phyloP scores from a whole-genome alignment of 1,284 basidiomycete species.

The Cryptococcus floricola region DNA sequence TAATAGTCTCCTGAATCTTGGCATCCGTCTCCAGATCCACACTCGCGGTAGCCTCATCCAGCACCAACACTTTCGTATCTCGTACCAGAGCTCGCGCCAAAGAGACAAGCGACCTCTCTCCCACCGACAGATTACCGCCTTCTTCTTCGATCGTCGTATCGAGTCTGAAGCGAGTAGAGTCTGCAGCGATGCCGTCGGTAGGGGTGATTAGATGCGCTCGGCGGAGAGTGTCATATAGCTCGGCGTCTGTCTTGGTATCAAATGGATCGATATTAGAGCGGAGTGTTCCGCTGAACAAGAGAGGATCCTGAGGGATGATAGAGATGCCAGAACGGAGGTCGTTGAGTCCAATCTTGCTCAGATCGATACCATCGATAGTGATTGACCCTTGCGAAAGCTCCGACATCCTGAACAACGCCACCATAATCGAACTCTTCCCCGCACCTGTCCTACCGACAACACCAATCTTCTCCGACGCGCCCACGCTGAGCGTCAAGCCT shows the following conservation, averaged over 20 bases:
- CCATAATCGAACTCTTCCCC: slow-evolving; percentile 58
- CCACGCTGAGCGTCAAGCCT: slow-evolving; percentile 28
- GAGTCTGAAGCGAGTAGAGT: slow-evolving; percentile 40
- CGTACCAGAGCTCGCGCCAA: slow-evolving; percentile 64
- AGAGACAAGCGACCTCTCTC: slow-evolving; percentile 62
- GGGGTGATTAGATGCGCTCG: slow-evolving; percentile 50
- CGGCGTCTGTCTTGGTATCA: slow-evolving; percentile 64
- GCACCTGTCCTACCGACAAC: slow-evolving; percentile 69
- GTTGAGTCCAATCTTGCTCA: slow-evolving; percentile 50
- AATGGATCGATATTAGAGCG: slow-evolving; percentile 67
- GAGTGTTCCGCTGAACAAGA: slow-evolving; percentile 55
- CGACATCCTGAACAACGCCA: slow-evolving; percentile 63
- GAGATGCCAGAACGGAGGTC: slow-evolving; percentile 43
- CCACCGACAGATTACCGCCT: slow-evolving; percentile 61
- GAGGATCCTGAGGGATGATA: slow-evolving; percentile 60
- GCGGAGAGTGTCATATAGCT: slow-evolving; percentile 71
- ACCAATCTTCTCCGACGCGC: slow-evolving; percentile 53
- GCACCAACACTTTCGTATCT: slow-evolving; percentile 42
- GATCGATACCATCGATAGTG: slow-evolving; percentile 53
- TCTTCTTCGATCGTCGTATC: slow-evolving; percentile 63
- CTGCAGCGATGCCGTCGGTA: background rate
- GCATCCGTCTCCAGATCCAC: slow-evolving; percentile 65
- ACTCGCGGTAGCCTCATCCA: background rate
- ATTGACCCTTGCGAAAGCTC: slow-evolving; percentile 59
- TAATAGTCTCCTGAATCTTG: slow-evolving; percentile 65